Base-by-base conservation (phyloP, 2,329 filamentous ascomycete species). In the Phialemoniopsis sp. region DNA sequence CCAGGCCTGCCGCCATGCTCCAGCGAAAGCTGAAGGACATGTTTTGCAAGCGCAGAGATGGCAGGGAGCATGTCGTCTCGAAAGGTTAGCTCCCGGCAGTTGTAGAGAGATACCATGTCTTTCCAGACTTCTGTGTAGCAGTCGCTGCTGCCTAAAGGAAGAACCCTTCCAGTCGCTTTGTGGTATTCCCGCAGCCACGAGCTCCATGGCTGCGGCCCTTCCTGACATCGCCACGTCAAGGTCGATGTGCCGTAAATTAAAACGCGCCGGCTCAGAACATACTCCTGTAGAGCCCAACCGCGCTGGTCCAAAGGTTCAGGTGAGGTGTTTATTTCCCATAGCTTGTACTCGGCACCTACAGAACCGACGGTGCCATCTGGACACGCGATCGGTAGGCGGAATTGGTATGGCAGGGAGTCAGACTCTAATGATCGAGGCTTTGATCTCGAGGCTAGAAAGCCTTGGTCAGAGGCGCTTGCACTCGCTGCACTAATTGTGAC, bases 91-190 rank as follows among this genome's bases (percentile, higher is more conserved):
- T n/a, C n/a, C n/a, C n/a, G n/a, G n/a, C n/a, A n/a, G n/a, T n/a
- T n/a, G n/a, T n/a, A n/a, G 13, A 29, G 15, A n/a, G 32, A 29
- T 3, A 39, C 37, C 13, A 34, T 31, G n/a, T 19, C 19, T 3
- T 31, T 32, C 15, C 35, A 39, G 5, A 29, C 26, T 8, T 39
- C 37, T 26, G 35, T 39, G 32, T 39, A 34, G 32, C 37, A 34
- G 8, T 8, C 8, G 8, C n/a, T 8, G 31, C 16, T 16, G 29
- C 5, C 21, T 33, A 31, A 16, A 18, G n/a, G 13, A 15, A 4
- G 9, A n/a, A 9, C n/a, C 28, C 28, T 9, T 9, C 9, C n/a
- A 9, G n/a, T n/a, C 28, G 9, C 28, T 29, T 29, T 9, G 28
- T 29, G n/a, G 28, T 29, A 29, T 21, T 19, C n/a, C 29, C n/a